These are phyloP conservation scores for Tuber umbilicatum DNA, from an alignment of 495 filamentous ascomycete species.

Conservation along the genomic window DNA sequence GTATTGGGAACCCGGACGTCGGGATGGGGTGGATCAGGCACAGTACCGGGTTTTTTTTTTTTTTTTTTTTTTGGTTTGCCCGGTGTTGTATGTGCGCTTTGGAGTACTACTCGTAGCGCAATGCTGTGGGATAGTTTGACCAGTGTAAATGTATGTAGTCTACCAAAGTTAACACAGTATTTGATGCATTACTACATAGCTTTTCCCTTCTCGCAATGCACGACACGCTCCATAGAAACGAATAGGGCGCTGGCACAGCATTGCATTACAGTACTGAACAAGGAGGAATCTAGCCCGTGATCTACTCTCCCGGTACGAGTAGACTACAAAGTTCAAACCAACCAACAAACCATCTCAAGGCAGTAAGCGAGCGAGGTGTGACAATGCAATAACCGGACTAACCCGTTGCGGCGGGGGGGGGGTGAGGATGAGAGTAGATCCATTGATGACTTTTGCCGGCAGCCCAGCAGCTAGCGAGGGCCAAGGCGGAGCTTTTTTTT, in stretches of 20 bases:
- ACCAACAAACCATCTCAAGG: background rate
- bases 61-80: background rate
- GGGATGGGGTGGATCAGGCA: background rate
- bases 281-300: background rate
- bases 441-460: background rate
- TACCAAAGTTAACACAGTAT: too few relatives aligned
- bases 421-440: background rate
- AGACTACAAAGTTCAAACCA: background rate
- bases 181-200: background rate
- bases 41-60: background rate
- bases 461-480: background rate
- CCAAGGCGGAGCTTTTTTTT: background rate
- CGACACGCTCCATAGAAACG: background rate
- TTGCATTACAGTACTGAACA: background rate
- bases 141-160: background rate
- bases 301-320: too few relatives aligned
- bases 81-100: background rate
- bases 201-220: background rate
- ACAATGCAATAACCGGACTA: background rate
- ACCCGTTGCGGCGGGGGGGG: background rate
- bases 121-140: background rate
- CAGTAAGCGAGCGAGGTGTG: background rate
- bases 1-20: background rate
- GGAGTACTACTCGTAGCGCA: background rate
- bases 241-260: background rate